Evolutionary conservation across 2,329 filamentous ascomycete species (phyloP).

Genomic region (Fusarium sp.): DNA sequence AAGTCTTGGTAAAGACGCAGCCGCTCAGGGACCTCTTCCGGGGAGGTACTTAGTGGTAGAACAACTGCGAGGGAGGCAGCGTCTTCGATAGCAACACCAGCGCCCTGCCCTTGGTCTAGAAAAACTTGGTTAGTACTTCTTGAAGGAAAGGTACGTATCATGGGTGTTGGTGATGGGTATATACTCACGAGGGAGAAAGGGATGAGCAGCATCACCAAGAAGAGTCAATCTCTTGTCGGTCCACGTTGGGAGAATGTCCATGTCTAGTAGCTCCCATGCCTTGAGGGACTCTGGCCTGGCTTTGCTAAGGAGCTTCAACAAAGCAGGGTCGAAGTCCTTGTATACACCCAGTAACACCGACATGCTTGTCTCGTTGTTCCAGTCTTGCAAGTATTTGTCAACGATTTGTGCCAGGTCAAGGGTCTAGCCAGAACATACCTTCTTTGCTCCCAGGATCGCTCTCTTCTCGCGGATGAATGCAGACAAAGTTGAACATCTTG

Average conservation of each 20-base stretch:
- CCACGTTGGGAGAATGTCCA: conserved; percentile 67
- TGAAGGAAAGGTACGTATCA: rapidly evolving
- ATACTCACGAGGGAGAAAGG: conserved; percentile 62
- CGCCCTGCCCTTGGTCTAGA: conserved; percentile 45
- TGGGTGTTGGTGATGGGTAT: rapidly evolving
- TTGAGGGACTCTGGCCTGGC: conserved; percentile 57
- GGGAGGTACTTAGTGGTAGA: conserved; percentile 56
- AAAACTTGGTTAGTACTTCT: neutral
- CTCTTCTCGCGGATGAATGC: conserved; percentile 55
- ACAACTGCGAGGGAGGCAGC: conserved; percentile 67
- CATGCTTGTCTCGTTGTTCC: neutral
- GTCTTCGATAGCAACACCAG: conserved; percentile 75
- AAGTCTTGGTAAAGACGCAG: conserved; percentile 68
- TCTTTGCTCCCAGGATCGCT: neutral
- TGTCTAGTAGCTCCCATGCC: conserved; percentile 69
- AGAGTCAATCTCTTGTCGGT: conserved; percentile 64
- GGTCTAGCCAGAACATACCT: rapidly evolving
- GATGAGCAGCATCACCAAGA: conserved; percentile 74
- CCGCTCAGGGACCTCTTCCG: conserved; percentile 61
- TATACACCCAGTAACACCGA: conserved; percentile 45
- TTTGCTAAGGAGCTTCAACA: conserved; percentile 54
- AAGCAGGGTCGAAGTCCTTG: conserved; percentile 52
- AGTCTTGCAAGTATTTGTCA: conserved; percentile 7
- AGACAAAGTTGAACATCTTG: conserved; percentile 58
- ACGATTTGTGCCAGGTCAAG: rapidly evolving